These are phyloP conservation scores for Sporothrix luriei DNA, from an alignment of 2,329 filamentous ascomycete genomes.

Conservation along the genomic window DNA sequence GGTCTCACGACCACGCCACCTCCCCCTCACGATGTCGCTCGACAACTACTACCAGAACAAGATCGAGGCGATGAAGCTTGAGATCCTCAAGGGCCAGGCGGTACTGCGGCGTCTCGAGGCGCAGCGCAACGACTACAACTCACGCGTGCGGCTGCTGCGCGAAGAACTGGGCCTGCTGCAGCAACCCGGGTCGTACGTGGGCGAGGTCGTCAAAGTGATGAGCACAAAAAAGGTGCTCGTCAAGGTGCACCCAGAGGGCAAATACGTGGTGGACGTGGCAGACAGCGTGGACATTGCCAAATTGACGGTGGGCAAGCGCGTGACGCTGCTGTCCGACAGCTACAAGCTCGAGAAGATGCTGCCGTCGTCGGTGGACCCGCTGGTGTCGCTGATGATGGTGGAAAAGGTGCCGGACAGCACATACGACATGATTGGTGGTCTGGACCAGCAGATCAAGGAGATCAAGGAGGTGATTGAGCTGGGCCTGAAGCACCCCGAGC, in stretches of 20 bases:
- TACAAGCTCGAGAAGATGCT: constrained; percentile 99
- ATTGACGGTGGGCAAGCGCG: constrained; percentile 95
- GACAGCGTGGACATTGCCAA: constrained; percentile 94
- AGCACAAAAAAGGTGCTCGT: constrained; percentile 98
- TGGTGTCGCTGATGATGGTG: constrained; percentile 99
- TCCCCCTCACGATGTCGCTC: constrained; percentile 72
- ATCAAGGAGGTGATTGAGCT: constrained; percentile 99
- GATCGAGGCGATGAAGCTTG: constrained; percentile 99
- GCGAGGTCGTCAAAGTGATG: constrained; percentile 99
- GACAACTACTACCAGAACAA: constrained; percentile 99
- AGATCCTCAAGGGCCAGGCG: constrained; percentile 98
- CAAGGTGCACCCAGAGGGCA: constrained; percentile 98
- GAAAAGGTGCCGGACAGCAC: constrained; percentile 99
- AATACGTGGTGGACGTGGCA: constrained; percentile 98
- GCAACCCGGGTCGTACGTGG: constrained; percentile 96
- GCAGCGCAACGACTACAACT: constrained; percentile 99
- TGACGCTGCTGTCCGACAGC: constrained; percentile 92
- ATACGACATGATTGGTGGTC: constrained; percentile 99
- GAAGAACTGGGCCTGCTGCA: constrained; percentile 95
- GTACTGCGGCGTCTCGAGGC: constrained; percentile 93
- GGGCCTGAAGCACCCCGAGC: constrained; percentile 94
- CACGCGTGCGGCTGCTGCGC: constrained; percentile 86
- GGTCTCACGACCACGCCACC: constrained; percentile 19
- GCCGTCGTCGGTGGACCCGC: constrained; percentile 94
- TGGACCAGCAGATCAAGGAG: constrained; percentile 99